These are phyloP conservation scores for Epichloe typhina DNA, from an alignment of 2,329 filamentous ascomycete species.

Conservation along the genomic window DNA sequence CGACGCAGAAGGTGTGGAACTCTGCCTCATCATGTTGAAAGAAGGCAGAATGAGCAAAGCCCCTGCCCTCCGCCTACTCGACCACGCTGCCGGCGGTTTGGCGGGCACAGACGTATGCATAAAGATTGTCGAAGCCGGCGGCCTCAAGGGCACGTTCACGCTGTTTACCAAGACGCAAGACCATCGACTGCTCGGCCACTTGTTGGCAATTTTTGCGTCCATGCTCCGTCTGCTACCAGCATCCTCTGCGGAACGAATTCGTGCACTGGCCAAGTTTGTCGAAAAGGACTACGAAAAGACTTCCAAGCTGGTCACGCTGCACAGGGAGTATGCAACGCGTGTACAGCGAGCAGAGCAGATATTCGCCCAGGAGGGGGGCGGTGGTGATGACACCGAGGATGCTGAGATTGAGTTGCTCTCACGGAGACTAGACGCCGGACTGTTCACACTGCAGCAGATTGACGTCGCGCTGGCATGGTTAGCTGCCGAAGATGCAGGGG, in stretches of 20 bases:
- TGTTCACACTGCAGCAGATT: slow-evolving; percentile 71
- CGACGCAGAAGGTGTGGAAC: slow-evolving; percentile 82
- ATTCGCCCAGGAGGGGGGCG: slow-evolving; percentile 13
- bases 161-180: slow-evolving; percentile 74
- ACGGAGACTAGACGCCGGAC: slow-evolving; percentile 64
- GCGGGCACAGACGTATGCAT: slow-evolving; percentile 53
- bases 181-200: slow-evolving; percentile 60
- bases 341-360: slow-evolving; percentile 47
- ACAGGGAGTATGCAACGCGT: slow-evolving; percentile 52
- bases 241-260: slow-evolving; percentile 64
- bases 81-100: slow-evolving; percentile 54
- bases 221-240: slow-evolving; percentile 69
- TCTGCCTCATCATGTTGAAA: slow-evolving; percentile 82
- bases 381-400: slow-evolving; percentile 27
- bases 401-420: slow-evolving; percentile 61
- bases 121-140: slow-evolving; percentile 67
- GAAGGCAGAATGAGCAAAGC: slow-evolving; percentile 75
- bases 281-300: slow-evolving; percentile 91
- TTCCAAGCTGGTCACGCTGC: slow-evolving; percentile 53
- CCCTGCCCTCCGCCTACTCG: slow-evolving; percentile 66
- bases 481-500: slow-evolving; percentile 73
- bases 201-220: slow-evolving; percentile 75
- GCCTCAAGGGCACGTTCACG: slow-evolving; percentile 73
- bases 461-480: slow-evolving; percentile 86
- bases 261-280: slow-evolving; percentile 83